A percentile compares a stretch with the other conserved stretches of the same genome.
Conservation (phyloP, 148 eudicot genomes). For the Mesembryanthemum crystallinum region DNA sequence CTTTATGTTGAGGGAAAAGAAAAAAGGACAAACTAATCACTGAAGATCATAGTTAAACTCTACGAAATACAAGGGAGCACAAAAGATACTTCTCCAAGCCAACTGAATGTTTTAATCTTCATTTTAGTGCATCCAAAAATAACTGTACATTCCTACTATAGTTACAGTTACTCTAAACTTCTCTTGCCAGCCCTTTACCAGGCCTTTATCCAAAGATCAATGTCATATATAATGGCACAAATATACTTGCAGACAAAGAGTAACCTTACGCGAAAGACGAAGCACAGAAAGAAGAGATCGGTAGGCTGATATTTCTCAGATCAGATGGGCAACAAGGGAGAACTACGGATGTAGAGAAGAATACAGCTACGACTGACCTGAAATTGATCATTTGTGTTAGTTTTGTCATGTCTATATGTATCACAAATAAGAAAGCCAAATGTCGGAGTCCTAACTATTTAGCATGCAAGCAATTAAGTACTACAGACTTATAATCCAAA, state of each 20-base stretch:
- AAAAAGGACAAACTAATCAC: neutral
- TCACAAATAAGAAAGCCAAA: constrained; percentile 16
- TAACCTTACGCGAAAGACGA: neutral
- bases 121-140: constrained; percentile 3
- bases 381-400: constrained; percentile 95
- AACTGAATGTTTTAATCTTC: constrained; percentile 1
- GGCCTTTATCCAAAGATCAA: neutral
- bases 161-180: neutral
- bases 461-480: neutral
- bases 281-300: neutral
- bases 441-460: constrained; percentile 6
- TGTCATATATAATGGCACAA: neutral
- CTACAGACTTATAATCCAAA: neutral
- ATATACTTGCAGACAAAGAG: neutral
- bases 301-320: neutral
- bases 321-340: neutral
- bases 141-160: neutral
- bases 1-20: neutral
- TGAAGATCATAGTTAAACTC: neutral
- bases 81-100: neutral
- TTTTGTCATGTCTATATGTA: constrained; percentile 87
- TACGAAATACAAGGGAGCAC: neutral
- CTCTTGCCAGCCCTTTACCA: neutral
- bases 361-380: constrained; percentile 54
- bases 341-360: neutral